Evolutionary conservation across 2,329 filamentous ascomycete species (phyloP).

Genomic region (Rutstroemia sp.): DNA sequence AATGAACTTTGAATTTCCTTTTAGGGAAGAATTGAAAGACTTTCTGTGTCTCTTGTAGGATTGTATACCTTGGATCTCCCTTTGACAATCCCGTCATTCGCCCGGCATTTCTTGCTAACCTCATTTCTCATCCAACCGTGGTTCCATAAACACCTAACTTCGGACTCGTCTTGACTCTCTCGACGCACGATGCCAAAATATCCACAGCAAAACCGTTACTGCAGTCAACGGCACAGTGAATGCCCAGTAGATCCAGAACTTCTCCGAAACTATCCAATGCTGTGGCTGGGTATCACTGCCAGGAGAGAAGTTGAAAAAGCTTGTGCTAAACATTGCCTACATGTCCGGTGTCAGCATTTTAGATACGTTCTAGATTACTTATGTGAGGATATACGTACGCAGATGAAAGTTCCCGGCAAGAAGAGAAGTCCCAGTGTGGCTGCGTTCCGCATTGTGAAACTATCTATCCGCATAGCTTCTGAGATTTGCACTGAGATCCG

Average conservation of each 20-base stretch:
- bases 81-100: too few species aligned
- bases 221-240: neutral
- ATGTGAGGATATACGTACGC: constrained; percentile 9
- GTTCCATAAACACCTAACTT: neutral
- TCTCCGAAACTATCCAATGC: neutral
- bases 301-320: constrained; percentile 3
- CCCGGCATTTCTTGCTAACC: too few species aligned
- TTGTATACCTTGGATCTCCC: too few species aligned
- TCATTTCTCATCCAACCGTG: neutral
- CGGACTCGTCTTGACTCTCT: neutral
- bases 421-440: constrained; percentile 14
- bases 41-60: too few species aligned
- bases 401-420: constrained; percentile 15
- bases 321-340: constrained; percentile 4
- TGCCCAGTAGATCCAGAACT: constrained; percentile 6
- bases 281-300: neutral
- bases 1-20: too few species aligned
- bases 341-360: neutral
- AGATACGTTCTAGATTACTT: neutral
- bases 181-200: neutral
- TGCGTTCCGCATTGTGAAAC: constrained; percentile 15
- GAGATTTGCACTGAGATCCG: neutral
- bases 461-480: constrained; percentile 7
- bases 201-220: neutral
- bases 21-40: too few species aligned